Evolutionary conservation across 1,284 basidiomycete genomes (phyloP).

Genomic region (Veloboletus limbatus): DNA sequence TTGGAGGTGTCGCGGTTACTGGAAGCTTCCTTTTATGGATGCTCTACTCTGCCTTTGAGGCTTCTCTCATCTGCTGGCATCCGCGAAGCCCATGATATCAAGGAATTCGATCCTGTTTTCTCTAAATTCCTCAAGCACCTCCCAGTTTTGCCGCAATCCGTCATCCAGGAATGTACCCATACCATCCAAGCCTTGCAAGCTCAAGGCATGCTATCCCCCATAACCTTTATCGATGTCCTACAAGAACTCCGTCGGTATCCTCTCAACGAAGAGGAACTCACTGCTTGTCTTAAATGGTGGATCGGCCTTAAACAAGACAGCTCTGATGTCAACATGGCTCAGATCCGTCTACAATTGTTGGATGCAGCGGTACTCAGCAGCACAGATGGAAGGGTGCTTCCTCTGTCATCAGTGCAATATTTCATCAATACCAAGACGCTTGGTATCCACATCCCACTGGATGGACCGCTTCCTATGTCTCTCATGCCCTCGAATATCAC

Average conservation of each 20-base stretch:
- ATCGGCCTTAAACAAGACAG: constrained; percentile 57
- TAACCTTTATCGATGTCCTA: constrained; percentile 85
- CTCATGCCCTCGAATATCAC: constrained; percentile 75
- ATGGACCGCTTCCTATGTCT: constrained; percentile 78
- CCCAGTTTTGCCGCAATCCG: constrained; percentile 69
- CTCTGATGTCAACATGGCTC: constrained; percentile 36
- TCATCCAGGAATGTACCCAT: constrained; percentile 59
- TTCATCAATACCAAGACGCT: constrained; percentile 72
- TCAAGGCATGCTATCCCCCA: constrained; percentile 74
- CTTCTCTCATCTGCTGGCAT: constrained; percentile 84
- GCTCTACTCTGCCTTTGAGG: constrained; percentile 54
- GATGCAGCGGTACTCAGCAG: constrained; percentile 64
- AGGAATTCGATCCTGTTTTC: constrained; percentile 77
- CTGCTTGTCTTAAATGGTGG: constrained; percentile 91
- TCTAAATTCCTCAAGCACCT: constrained; percentile 78
- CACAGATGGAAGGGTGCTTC: constrained; percentile 51
- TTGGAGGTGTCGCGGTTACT: constrained; percentile 77
- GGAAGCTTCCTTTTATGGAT: constrained; percentile 82
- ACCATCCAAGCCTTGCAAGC: constrained; percentile 69
- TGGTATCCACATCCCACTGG: constrained; percentile 66
- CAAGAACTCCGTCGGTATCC: constrained; percentile 75
- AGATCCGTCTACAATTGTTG: constrained; percentile 61
- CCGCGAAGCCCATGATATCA: constrained; percentile 66
- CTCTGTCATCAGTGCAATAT: constrained; percentile 67
- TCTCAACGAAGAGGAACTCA: constrained; percentile 72